Evolutionary conservation across 768 basidiomycete genomes (phyloP).

Genomic region (Tremella yokohamensis): DNA sequence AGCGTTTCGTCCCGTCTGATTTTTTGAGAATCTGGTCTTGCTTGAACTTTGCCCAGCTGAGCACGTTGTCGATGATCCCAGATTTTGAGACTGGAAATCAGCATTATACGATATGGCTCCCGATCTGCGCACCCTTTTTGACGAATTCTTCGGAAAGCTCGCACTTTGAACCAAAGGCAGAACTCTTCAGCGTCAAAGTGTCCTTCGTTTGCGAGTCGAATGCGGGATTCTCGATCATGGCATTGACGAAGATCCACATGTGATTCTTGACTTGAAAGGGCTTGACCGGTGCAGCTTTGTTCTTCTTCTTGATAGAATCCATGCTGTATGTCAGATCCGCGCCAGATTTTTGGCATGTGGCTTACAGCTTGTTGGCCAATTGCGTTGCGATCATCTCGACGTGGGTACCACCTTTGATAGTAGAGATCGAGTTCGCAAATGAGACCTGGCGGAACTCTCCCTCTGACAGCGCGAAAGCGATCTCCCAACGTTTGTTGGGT

Average conservation of each 20-base stretch:
- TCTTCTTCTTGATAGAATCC: constrained; percentile 85
- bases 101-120: background rate
- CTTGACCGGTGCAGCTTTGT: constrained; percentile 93
- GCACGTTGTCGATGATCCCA: constrained; percentile 80
- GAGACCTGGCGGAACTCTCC: constrained; percentile 90
- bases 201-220: constrained; percentile 99
- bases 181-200: constrained; percentile 75
- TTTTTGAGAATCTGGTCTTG: constrained; percentile 94
- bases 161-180: constrained; percentile 82
- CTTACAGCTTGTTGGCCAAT: constrained; percentile 70
- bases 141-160: constrained; percentile 82
- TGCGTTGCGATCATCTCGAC: constrained; percentile 81
- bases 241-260: constrained; percentile 97
- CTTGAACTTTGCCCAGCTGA: constrained; percentile 96
- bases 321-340: constrained; percentile 50
- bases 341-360: background rate
- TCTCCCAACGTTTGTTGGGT: constrained; percentile 80
- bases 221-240: constrained; percentile 92
- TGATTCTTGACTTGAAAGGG: constrained; percentile 91
- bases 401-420: constrained; percentile 93
- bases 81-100: constrained; percentile 71
- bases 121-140: constrained; percentile 70
- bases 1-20: constrained; percentile 87
- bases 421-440: constrained; percentile 95
- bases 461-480: constrained; percentile 90